These are phyloP conservation scores for Cladophialophora psammophila DNA, from an alignment of 2,329 filamentous ascomycete genomes.

Conservation along the genomic window DNA sequence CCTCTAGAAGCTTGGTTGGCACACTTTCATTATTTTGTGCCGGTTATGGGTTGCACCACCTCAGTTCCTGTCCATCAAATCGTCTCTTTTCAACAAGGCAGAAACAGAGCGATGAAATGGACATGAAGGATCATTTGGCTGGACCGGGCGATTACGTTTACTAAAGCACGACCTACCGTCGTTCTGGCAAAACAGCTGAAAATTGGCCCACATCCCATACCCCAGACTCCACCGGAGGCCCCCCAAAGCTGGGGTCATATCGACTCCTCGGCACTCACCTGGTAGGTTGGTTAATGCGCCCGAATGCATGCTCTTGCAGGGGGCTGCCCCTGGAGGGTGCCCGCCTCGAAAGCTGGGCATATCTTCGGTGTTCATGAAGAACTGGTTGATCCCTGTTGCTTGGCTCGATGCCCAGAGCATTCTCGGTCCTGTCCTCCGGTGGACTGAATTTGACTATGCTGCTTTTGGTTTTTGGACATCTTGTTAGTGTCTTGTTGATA, in stretches of 20 bases:
- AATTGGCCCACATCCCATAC: slow-evolving; percentile 1
- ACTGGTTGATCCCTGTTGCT: slow-evolving; percentile 13
- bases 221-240: slow-evolving; percentile 20
- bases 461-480: slow-evolving; percentile 8
- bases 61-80: not conserved
- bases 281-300: slow-evolving; percentile 13
- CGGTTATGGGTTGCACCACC: slow-evolving; percentile 9
- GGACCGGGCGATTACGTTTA: slow-evolving; percentile 15
- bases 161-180: slow-evolving; percentile 21
- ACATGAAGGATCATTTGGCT: slow-evolving; percentile 6
- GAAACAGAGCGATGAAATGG: slow-evolving; percentile 3
- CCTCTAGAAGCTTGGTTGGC: slow-evolving; percentile 2
- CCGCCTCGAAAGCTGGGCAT: slow-evolving; percentile 3
- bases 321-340: not conserved
- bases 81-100: slow-evolving; percentile 4
- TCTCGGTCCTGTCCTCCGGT: slow-evolving; percentile 7
- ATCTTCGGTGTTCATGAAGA: not conserved
- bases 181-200: slow-evolving; percentile 11
- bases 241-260: slow-evolving; percentile 20
- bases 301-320: not conserved
- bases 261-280: slow-evolving; percentile 18
- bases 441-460: slow-evolving; percentile 4
- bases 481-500: slow-evolving; percentile 9
- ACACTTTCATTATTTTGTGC: not conserved
- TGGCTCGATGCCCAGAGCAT: slow-evolving; percentile 1